phyloP scores from a whole-genome alignment of 345 rosid genomes.

The Pugionium cornutum region DNA sequence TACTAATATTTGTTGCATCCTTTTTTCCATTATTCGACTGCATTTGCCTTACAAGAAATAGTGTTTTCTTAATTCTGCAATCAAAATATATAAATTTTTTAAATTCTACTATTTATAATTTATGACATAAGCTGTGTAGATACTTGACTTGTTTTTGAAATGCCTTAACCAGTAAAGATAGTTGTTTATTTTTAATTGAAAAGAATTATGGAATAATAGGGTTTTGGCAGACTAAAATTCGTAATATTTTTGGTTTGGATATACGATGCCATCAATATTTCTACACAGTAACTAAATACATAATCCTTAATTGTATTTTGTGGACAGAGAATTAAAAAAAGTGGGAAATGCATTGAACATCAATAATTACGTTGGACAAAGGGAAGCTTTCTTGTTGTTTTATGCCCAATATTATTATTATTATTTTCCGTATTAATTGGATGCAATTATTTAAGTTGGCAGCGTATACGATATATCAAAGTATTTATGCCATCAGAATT shows the following conservation, averaged over 20 bases:
- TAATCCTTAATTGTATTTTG: neutral
- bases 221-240: slow-evolving; percentile 20
- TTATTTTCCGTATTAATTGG: neutral
- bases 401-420: neutral
- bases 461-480: slow-evolving; percentile 28
- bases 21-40: neutral
- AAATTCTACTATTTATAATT: no score
- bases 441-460: slow-evolving; percentile 32
- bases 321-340: slow-evolving; percentile 3
- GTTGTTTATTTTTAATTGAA: neutral
- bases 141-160: slow-evolving; percentile 7
- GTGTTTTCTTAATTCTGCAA: neutral
- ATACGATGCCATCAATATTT: neutral
- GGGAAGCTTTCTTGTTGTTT: slow-evolving; percentile 39
- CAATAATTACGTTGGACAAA: slow-evolving; percentile 37
- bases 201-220: neutral
- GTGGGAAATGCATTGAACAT: slow-evolving; percentile 28
- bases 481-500: slow-evolving; percentile 33
- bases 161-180: neutral
- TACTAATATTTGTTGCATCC: slow-evolving; percentile 1
- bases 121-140: no score
- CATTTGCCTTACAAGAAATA: slow-evolving; percentile 11
- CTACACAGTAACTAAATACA: neutral
- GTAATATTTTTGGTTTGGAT: neutral
- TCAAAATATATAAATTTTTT: no score